Evolutionary conservation across 2,329 filamentous ascomycete genomes (phyloP).

Genomic region (Penicillium crustosum): DNA sequence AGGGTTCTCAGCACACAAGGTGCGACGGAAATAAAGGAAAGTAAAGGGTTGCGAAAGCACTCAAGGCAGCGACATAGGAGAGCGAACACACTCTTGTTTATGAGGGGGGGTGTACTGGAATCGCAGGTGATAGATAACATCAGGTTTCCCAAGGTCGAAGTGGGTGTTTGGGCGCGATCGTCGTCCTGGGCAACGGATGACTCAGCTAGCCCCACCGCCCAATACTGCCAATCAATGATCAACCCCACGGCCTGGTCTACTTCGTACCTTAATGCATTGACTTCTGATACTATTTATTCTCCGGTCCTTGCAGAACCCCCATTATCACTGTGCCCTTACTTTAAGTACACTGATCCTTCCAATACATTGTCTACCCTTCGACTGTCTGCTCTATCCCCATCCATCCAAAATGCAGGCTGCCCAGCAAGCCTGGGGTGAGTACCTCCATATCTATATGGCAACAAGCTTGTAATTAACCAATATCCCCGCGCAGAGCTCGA

Average conservation of each 20-base stretch:
- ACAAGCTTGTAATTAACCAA: conserved; percentile 11
- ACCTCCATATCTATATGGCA: conserved; percentile 4
- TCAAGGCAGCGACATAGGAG: conserved; percentile 23
- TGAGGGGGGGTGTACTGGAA: conserved; percentile 22
- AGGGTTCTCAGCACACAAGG: conserved; percentile 18
- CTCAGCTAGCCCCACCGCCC: conserved; percentile 30
- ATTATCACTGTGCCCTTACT: conserved; percentile 5
- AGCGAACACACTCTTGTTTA: conserved; percentile 21
- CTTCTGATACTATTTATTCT: conserved; percentile 2
- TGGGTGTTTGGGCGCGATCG: conserved; percentile 35
- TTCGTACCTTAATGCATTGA: conserved; percentile 4
- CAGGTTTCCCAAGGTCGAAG: conserved; percentile 17
- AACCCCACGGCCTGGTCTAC: conserved; percentile 26
- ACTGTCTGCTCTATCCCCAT: not conserved
- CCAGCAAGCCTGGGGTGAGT: conserved; percentile 61
- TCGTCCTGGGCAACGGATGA: conserved; percentile 38
- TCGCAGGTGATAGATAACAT: conserved; percentile 28
- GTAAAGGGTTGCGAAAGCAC: conserved; percentile 12
- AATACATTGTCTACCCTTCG: not conserved
- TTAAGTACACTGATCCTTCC: conserved; percentile 4
- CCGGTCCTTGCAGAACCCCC: conserved; percentile 14
- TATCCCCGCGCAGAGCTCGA: conserved; percentile 68
- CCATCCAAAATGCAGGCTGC: conserved; percentile 53
- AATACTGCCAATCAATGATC: conserved; percentile 28
- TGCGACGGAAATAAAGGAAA: conserved; percentile 22